Evolutionary conservation across 2,329 filamentous ascomycete genomes (phyloP).

Genomic region (Cladorrhinum sp.): DNA sequence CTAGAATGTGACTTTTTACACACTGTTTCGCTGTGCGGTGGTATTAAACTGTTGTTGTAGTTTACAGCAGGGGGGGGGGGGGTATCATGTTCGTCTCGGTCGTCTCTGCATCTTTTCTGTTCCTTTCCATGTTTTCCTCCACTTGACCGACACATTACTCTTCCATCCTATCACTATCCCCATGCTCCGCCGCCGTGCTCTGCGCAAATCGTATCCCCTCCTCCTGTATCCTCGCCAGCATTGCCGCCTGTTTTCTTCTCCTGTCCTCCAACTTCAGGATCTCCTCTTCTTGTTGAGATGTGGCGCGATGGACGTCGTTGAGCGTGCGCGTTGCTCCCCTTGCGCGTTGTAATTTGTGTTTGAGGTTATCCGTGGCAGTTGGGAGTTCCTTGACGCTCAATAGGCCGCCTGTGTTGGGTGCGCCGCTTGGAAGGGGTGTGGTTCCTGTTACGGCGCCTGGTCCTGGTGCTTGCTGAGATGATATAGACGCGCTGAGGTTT

Average conservation of each 20-base stretch:
- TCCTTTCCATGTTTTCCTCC: too few species aligned
- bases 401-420: slow-evolving; percentile 21
- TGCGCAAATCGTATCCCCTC: slow-evolving; percentile 43
- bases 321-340: slow-evolving; percentile 62
- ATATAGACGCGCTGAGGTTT: slow-evolving; percentile 23
- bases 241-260: slow-evolving; percentile 59
- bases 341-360: slow-evolving; percentile 79
- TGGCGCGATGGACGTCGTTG: slow-evolving; percentile 65
- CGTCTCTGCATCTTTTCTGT: not conserved
- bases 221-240: slow-evolving; percentile 54
- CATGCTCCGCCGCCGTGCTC: slow-evolving; percentile 28
- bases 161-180: slow-evolving; percentile 27
- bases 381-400: slow-evolving; percentile 70
- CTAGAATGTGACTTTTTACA: too few species aligned
- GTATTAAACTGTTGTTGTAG: too few species aligned
- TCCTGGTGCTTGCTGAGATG: slow-evolving; percentile 22
- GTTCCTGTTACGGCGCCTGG: slow-evolving; percentile 27
- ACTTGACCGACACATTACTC: too few species aligned
- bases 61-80: too few species aligned
- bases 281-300: slow-evolving; percentile 69
- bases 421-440: slow-evolving; percentile 28
- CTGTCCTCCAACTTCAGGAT: slow-evolving; percentile 63
- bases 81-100: not conserved
- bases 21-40: slow-evolving; percentile 50
- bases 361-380: slow-evolving; percentile 72